phyloP scores from a whole-genome alignment of 352 stramenopile species.

The Globisporangium barbulae region DNA sequence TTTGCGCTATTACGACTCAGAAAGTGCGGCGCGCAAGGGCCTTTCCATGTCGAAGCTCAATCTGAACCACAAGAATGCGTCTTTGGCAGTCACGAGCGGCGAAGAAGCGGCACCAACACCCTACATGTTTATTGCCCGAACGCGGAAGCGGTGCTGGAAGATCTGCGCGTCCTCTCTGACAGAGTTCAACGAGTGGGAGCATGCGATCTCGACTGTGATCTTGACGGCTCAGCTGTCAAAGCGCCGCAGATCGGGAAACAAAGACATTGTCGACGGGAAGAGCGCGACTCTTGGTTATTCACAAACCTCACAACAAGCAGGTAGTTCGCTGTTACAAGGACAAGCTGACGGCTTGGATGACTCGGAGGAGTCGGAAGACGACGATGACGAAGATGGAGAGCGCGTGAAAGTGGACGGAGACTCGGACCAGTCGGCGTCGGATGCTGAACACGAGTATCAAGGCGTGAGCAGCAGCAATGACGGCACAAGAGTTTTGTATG shows the following conservation, averaged over 20 bases:
- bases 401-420: slow-evolving; percentile 35
- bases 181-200: slow-evolving; percentile 70
- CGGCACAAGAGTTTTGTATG: neutral
- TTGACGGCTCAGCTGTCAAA: slow-evolving; percentile 52
- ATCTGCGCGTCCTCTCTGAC: slow-evolving; percentile 48
- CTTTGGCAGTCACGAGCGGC: slow-evolving; percentile 59
- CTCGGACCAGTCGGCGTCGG: slow-evolving; percentile 9
- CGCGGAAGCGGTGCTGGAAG: slow-evolving; percentile 68
- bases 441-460: neutral
- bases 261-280: slow-evolving; percentile 22
- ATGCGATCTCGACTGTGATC: slow-evolving; percentile 71
- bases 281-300: neutral
- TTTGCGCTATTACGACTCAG: slow-evolving; percentile 73
- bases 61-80: slow-evolving; percentile 57
- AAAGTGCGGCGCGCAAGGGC: slow-evolving; percentile 46
- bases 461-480: neutral
- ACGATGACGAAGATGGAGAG: slow-evolving; percentile 30
- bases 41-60: slow-evolving; percentile 66
- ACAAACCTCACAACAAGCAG: slow-evolving; percentile 8
- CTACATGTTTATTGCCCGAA: slow-evolving; percentile 67
- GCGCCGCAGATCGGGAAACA: slow-evolving; percentile 22
- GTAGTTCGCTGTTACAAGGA: slow-evolving; percentile 3
- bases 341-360: slow-evolving; percentile 2
- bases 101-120: slow-evolving; percentile 59
- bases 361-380: slow-evolving; percentile 39